Base-by-base conservation (phyloP, 2,329 filamentous ascomycete species). In the Microdochium trichocladiopsis region DNA sequence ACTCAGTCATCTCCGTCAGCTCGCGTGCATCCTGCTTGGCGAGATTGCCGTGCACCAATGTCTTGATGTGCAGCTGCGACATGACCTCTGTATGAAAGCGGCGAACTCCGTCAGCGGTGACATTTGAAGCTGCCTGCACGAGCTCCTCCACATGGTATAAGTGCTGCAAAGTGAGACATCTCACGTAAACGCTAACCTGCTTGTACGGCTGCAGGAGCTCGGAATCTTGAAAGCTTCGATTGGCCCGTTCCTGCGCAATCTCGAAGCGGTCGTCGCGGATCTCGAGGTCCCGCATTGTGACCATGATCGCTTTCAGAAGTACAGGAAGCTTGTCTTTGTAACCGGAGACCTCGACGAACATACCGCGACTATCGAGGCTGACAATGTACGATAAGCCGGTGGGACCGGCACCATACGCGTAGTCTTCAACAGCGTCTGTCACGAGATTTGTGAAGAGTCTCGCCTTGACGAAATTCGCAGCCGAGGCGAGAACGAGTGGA, bases 271-370 rank as follows among this genome's bases (percentile, higher is more conserved):
- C 91, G n/a, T 89, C 80, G 56, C 85, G 87, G 59, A 97, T 80
- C 36, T 91, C 83, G 5, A 97, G 75, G 61, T 96, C 88, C 50
- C 89, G 84, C 79, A 96, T 88, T 10, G 87, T 91, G 12, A 84
- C 72, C 24, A 96, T 74, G 3, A 97, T 89, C 66, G 96, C 94
- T 65, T 97, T 90, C 48, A 99, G 71, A 23, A 99, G 78, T 1
- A 96, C 90, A 0, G 88, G 77, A 63, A 99, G 83, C 73, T 99
- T 99, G 69, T 99, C 94, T 60, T 96, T 99, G 72, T 97, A 99
- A 0, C 94, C 94, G 25, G 84, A 86, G 3, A 97, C 81, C 14
- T 87, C 84, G 41, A 97, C 73, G 53, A 88, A 85, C 25, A 97
- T 66, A 0, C 92, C 92, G 28, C 84, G 80, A 3, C 80, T 78